phyloP scores from a whole-genome alignment of 2,329 filamentous ascomycete species.

The Ophiostoma ulmi region DNA sequence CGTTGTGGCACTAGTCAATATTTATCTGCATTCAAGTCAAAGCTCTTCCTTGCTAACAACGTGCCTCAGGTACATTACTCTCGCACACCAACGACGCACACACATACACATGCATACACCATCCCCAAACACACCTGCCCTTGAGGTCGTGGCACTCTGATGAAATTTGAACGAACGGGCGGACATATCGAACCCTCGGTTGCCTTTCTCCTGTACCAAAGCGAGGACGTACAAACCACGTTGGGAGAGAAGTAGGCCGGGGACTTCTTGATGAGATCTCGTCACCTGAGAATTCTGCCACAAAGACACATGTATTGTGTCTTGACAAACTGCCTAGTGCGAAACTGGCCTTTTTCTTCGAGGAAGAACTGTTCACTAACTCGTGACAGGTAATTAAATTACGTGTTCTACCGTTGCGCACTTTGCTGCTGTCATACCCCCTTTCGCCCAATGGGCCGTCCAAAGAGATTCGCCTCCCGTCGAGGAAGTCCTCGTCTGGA shows the following conservation, averaged over 20 bases:
- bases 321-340: neutral
- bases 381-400: conserved; percentile 32
- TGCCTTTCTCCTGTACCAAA: conserved; percentile 44
- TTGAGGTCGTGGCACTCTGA: conserved; percentile 42
- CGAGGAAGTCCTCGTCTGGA: neutral
- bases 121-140: conserved; percentile 18
- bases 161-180: conserved; percentile 66
- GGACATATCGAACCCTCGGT: conserved; percentile 57
- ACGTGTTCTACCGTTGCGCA: conserved; percentile 9
- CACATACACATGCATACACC: neutral
- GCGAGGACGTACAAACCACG: conserved; percentile 59
- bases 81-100: neutral
- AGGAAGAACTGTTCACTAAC: conserved; percentile 6
- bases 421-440: neutral
- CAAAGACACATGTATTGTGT: conserved; percentile 20
- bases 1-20: conserved; percentile 10
- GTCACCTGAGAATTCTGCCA: conserved; percentile 50
- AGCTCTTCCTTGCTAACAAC: conserved; percentile 26
- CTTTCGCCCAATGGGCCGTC: neutral
- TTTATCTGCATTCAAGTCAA: neutral
- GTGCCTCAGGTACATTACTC: conserved; percentile 24
- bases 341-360: neutral
- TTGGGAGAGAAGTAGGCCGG: conserved; percentile 42
- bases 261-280: conserved; percentile 61
- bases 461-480: conserved; percentile 7